A percentile compares a stretch with the other conserved stretches of the same genome.
Conservation (phyloP, 2,329 filamentous ascomycete species). For the Colletotrichum eleusines region DNA sequence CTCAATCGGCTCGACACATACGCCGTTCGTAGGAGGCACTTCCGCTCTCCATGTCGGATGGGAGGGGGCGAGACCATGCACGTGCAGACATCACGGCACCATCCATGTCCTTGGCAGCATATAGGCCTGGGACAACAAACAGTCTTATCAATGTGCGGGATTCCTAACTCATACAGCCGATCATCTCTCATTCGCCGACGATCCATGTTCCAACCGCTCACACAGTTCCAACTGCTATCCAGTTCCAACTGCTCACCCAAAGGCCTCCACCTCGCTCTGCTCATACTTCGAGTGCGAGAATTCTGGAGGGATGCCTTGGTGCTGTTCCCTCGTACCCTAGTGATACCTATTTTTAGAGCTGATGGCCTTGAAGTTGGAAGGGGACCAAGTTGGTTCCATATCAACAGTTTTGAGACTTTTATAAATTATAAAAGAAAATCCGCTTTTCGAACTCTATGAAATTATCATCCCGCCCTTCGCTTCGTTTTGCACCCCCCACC, state of each 20-base stretch:
- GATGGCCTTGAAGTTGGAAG: background rate
- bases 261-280: conserved; percentile 28
- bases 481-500: no score
- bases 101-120: conserved; percentile 26
- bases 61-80: conserved; percentile 1
- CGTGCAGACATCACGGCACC: conserved; percentile 26
- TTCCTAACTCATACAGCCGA: background rate
- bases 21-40: background rate
- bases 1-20: background rate
- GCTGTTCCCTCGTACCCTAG: background rate
- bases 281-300: background rate
- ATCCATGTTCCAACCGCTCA: conserved; percentile 7
- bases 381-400: background rate
- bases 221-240: no score
- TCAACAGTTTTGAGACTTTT: background rate
- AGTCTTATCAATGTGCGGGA: background rate
- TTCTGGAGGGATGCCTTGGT: background rate
- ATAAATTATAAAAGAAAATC: background rate
- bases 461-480: conserved; percentile 14
- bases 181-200: background rate
- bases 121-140: background rate
- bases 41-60: background rate
- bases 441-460: conserved; percentile 31
- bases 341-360: no score
- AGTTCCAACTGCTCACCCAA: conserved; percentile 19